phyloP scores from a whole-genome alignment of 305 asterid genomes.

The Fraxinus albicans region DNA sequence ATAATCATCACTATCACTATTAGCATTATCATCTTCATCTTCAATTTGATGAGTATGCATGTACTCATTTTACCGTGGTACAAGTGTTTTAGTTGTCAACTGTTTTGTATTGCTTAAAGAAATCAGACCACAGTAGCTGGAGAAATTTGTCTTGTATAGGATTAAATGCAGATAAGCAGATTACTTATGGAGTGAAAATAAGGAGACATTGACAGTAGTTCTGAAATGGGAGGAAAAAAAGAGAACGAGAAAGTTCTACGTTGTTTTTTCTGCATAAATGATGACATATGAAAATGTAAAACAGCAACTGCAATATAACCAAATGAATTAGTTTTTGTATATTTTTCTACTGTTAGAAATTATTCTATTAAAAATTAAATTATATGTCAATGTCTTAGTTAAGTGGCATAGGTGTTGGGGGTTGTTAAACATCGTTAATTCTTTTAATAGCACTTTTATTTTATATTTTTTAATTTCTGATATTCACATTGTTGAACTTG shows the following conservation, averaged over 20 bases:
- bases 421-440: neutral
- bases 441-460: neutral
- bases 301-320: neutral
- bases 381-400: neutral
- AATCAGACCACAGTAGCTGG: neutral
- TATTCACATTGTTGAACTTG: neutral
- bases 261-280: neutral
- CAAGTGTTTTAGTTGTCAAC: neutral
- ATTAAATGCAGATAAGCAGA: neutral
- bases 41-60: neutral
- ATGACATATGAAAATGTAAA: neutral
- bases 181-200: neutral
- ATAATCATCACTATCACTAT: neutral
- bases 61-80: neutral
- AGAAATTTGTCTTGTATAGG: neutral
- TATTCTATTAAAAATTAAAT: neutral
- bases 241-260: neutral
- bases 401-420: neutral
- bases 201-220: neutral
- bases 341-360: neutral
- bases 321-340: neutral
- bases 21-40: neutral
- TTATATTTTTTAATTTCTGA: too few species aligned
- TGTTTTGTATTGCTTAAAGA: neutral
- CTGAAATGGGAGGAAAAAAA: neutral